Percentiles rank a stretch among this genome's conserved stretches.
These are phyloP conservation scores for Hyaloperonospora brassicae DNA, from an alignment of 352 stramenopile species.

Conservation along the genomic window DNA sequence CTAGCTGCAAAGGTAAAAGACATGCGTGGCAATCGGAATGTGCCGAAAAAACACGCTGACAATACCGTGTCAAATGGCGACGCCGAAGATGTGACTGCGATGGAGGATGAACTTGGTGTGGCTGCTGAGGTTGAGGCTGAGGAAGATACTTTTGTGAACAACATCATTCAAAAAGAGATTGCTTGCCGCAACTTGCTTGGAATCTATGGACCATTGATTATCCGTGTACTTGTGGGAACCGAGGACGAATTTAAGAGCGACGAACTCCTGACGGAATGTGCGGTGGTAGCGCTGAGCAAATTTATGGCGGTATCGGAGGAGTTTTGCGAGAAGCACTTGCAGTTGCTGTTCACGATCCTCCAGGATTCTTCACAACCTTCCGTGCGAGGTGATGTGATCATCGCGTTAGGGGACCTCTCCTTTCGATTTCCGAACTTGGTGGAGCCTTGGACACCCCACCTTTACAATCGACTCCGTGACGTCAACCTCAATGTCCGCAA, in stretches of 20 bases:
- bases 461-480: slow-evolving; percentile 93
- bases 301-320: slow-evolving; percentile 95
- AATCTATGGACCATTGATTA: slow-evolving; percentile 86
- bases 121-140: slow-evolving; percentile 84
- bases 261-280: slow-evolving; percentile 85
- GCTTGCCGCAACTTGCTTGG: slow-evolving; percentile 89
- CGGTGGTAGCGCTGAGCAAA: slow-evolving; percentile 94
- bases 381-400: slow-evolving; percentile 93
- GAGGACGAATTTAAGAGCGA: slow-evolving; percentile 54
- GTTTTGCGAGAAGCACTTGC: slow-evolving; percentile 94
- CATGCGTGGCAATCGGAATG: slow-evolving; percentile 63
- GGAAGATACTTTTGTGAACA: slow-evolving; percentile 89
- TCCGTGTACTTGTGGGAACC: slow-evolving; percentile 68
- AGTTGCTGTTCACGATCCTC: slow-evolving; percentile 92
- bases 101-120: slow-evolving; percentile 91
- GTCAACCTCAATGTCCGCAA: slow-evolving; percentile 87
- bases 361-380: slow-evolving; percentile 54
- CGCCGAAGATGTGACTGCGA: slow-evolving; percentile 67
- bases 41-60: slow-evolving; percentile 14
- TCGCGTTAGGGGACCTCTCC: slow-evolving; percentile 94
- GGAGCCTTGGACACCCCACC: slow-evolving; percentile 94
- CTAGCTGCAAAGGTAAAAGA: slow-evolving; percentile 82
- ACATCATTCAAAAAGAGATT: slow-evolving; percentile 89
- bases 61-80: slow-evolving; percentile 26
- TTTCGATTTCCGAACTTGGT: slow-evolving; percentile 97